Percentiles rank a stretch among this genome's conserved stretches.
Conservation (phyloP, 345 rosid genomes). For the Sisymbrium altissimum region DNA sequence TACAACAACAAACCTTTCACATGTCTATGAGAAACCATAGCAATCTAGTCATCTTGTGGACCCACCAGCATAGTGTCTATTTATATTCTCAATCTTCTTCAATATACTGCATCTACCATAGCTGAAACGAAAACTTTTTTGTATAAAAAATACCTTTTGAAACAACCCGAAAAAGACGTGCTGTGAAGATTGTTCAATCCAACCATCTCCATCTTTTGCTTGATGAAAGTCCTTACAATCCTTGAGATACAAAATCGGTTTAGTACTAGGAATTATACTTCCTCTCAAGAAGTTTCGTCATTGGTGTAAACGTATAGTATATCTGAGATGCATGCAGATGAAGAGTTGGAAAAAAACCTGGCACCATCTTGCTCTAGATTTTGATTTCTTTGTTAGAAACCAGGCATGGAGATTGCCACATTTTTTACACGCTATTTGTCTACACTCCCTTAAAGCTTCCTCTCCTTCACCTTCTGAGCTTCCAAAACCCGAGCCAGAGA, state of each 20-base stretch:
- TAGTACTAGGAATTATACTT: not conserved
- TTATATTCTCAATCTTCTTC: not conserved
- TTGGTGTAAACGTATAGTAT: not conserved
- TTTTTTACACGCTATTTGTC: conserved; percentile 84
- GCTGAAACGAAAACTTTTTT: not conserved
- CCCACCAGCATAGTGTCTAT: not conserved
- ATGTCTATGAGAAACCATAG: not conserved
- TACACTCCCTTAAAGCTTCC: conserved; percentile 69
- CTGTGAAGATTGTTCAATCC: conserved; percentile 91
- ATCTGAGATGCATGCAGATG: conserved; percentile 14
- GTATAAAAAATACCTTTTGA: conserved; percentile 59
- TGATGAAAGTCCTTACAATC: conserved; percentile 93
- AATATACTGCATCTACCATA: not conserved
- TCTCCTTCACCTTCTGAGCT: conserved; percentile 56
- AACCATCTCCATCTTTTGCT: conserved; percentile 99
- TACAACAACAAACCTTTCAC: conserved; percentile 20
- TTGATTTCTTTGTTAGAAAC: conserved; percentile 67
- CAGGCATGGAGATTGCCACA: conserved; percentile 77
- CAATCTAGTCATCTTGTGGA: not conserved
- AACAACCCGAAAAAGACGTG: conserved; percentile 75
- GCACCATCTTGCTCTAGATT: conserved; percentile 98
- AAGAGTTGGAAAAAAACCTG: conserved; percentile 61
- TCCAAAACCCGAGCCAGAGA: conserved; percentile 61
- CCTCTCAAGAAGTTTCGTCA: conserved; percentile 1
- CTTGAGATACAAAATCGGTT: conserved; percentile 39